Conservation (phyloP, 2,329 filamentous ascomycete genomes). For the Hymenoscyphus linearis region DNA sequence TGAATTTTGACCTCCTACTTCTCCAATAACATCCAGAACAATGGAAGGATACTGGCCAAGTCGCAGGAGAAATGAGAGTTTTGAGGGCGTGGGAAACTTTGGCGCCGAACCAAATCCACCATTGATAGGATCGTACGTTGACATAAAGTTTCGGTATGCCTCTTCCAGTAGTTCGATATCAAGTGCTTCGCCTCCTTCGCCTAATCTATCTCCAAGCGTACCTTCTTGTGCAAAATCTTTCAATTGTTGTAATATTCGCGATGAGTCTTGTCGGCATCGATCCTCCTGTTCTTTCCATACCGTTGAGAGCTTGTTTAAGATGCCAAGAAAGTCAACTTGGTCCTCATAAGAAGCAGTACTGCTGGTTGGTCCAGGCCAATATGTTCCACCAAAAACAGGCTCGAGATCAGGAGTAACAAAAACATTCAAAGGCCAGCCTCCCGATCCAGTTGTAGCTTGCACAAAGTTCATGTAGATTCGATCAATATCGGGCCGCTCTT, state of each 20-base stretch:
- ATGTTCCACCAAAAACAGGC: conserved; percentile 93
- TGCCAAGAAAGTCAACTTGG: conserved; percentile 74
- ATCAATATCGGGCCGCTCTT: conserved; percentile 91
- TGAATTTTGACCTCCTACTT: conserved; percentile 67
- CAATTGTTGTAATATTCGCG: conserved; percentile 74
- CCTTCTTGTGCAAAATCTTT: conserved; percentile 87
- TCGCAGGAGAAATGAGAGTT: conserved; percentile 75
- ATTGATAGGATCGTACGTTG: conserved; percentile 71
- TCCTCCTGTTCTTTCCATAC: conserved; percentile 80
- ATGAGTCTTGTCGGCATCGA: conserved; percentile 77
- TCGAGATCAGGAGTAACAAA: conserved; percentile 91
- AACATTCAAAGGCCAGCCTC: conserved; percentile 94
- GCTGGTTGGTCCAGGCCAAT: conserved; percentile 63
- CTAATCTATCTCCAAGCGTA: conserved; percentile 47
- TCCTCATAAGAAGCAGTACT: conserved; percentile 41
- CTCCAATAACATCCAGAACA: conserved; percentile 83
- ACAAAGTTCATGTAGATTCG: conserved; percentile 98
- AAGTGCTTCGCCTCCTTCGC: conserved; percentile 57
- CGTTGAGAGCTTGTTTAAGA: conserved; percentile 70
- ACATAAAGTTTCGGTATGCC: conserved; percentile 73
- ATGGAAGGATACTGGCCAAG: conserved; percentile 65
- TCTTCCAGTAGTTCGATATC: conserved; percentile 91
- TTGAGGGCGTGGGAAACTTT: conserved; percentile 86
- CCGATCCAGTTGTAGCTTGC: conserved; percentile 82
- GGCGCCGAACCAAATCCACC: conserved; percentile 77